Percentiles rank a stretch among this genome's conserved stretches.
phyloP scores from a whole-genome alignment of 169 alveolate genomes.

The Eimeria maxima region DNA sequence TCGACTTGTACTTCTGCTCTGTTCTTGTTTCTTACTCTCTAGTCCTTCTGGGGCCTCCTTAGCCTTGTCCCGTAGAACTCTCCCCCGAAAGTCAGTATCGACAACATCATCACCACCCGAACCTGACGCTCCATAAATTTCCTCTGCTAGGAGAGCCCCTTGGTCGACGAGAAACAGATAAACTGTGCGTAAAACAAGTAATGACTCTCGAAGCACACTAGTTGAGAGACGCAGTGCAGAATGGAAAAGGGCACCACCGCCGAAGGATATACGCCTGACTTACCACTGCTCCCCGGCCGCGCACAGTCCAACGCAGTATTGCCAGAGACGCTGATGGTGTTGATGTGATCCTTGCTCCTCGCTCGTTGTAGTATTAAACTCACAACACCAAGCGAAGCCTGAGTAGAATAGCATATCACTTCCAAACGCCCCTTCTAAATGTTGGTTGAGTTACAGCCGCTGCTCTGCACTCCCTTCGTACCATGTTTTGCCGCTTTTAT shows the following conservation, averaged over 20 bases:
- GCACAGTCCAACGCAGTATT: slow-evolving; percentile 47
- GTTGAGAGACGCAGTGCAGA: not conserved
- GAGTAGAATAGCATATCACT: not conserved
- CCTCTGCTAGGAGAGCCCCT: slow-evolving; percentile 57
- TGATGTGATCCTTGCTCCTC: not conserved
- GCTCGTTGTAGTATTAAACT: slow-evolving; percentile 48
- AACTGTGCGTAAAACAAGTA: slow-evolving; percentile 4
- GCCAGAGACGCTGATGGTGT: slow-evolving; percentile 50
- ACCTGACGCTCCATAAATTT: not conserved
- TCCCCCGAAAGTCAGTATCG: not conserved
- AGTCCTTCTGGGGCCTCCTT: not conserved
- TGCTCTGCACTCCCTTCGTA: not conserved
- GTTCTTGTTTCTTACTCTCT: not conserved
- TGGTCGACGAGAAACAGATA: slow-evolving; percentile 22
- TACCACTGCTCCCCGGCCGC: slow-evolving; percentile 53
- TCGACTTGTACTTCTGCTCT: not conserved
- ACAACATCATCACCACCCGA: not conserved
- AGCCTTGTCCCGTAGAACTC: not conserved
- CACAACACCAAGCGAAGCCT: slow-evolving; percentile 57
- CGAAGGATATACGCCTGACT: not conserved
- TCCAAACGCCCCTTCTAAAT: not conserved
- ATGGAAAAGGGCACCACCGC: not conserved
- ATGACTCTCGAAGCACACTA: not conserved
- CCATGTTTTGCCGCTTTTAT: not conserved
- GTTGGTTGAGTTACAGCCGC: not conserved